Evolutionary conservation across 2,329 filamentous ascomycete species (phyloP).

Genomic region (Aspergillus sclerotialis): DNA sequence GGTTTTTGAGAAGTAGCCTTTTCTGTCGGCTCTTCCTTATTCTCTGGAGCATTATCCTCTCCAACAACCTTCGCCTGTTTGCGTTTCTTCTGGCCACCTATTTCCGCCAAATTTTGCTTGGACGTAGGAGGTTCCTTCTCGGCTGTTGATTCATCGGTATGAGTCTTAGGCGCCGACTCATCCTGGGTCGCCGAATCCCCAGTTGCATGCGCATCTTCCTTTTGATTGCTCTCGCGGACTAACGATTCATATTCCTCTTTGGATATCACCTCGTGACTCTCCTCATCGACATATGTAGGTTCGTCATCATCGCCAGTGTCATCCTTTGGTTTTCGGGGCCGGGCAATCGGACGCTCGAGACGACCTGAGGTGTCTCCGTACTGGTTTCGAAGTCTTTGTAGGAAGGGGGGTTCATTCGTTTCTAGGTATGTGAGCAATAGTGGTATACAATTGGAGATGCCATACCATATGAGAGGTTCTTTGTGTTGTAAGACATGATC

Average conservation of each 20-base stretch:
- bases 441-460: not conserved
- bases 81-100: constrained; percentile 36
- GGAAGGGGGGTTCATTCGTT: constrained; percentile 36
- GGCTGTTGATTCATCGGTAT: constrained; percentile 9
- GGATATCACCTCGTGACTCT: constrained; percentile 37
- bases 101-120: constrained; percentile 33
- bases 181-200: constrained; percentile 6
- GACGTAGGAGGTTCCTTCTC: constrained; percentile 8
- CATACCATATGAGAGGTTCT: constrained; percentile 38
- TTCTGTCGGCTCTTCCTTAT: constrained; percentile 16
- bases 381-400: constrained; percentile 34
- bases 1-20: constrained; percentile 22
- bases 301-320: constrained; percentile 35
- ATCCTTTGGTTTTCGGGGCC: constrained; percentile 29
- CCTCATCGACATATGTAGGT: constrained; percentile 39
- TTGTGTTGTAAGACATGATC: constrained; percentile 36
- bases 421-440: constrained; percentile 18
- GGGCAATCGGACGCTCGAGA: constrained; percentile 29
- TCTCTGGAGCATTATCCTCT: constrained; percentile 20
- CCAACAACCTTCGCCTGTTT: constrained; percentile 36
- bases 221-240: constrained; percentile 19
- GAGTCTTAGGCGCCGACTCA: constrained; percentile 5
- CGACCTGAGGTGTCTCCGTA: constrained; percentile 29
- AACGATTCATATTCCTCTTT: constrained; percentile 38
- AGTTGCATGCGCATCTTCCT: constrained; percentile 8